Percentiles rank a stretch among this genome's conserved stretches.
Conservation (phyloP, 73 alveolate species). For the Symbiodinium pilosum region DNA sequence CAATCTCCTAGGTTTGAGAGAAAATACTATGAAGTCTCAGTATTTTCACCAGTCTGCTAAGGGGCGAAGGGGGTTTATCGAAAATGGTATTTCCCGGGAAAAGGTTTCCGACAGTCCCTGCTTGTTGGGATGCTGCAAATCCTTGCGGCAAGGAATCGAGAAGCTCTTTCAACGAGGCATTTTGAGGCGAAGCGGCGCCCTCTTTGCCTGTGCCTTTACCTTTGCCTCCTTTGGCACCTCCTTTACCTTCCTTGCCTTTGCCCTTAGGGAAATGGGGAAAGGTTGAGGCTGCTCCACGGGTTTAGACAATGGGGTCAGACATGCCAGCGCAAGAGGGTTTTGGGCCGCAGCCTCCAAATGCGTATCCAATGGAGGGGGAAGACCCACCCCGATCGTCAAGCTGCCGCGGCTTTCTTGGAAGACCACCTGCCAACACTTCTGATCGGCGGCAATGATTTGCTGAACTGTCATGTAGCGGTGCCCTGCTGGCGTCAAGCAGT, state of each 20-base stretch:
- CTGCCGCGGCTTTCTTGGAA: background rate
- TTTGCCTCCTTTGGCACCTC: too few relatives aligned
- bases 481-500: conserved; percentile 4
- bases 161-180: too few relatives aligned
- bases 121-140: background rate
- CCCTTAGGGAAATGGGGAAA: too few relatives aligned
- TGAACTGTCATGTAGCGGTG: background rate
- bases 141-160: too few relatives aligned
- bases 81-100: background rate
- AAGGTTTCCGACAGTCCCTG: background rate
- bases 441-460: conserved; percentile 13
- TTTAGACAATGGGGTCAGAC: too few relatives aligned
- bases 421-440: background rate
- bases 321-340: too few relatives aligned
- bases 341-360: too few relatives aligned
- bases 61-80: background rate
- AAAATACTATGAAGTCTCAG: background rate
- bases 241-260: too few relatives aligned
- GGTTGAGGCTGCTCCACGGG: too few relatives aligned
- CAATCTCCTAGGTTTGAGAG: background rate
- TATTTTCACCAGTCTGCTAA: background rate
- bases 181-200: too few relatives aligned
- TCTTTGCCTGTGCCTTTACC: too few relatives aligned
- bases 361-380: background rate
- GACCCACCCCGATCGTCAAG: background rate